phyloP scores from a whole-genome alignment of 208 protist genomes.

The Leishmania turanica region DNA sequence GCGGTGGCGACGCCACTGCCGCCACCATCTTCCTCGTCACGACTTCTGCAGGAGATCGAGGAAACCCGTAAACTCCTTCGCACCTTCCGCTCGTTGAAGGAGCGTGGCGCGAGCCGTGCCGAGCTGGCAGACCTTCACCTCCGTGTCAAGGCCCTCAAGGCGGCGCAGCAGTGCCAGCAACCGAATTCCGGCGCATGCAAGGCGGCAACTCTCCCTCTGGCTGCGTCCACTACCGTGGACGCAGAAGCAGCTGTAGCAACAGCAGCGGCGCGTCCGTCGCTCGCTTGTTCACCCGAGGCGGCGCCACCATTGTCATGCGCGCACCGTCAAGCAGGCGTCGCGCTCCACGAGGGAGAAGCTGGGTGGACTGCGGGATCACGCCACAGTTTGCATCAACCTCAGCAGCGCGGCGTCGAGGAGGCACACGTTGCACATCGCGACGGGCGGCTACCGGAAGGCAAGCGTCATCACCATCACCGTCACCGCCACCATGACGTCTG shows the following conservation, averaged over 20 bases:
- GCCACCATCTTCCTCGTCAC: slow-evolving; percentile 3
- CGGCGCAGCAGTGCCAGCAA: slow-evolving; percentile 1
- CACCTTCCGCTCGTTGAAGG: slow-evolving; percentile 42
- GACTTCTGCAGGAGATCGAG: slow-evolving; percentile 43
- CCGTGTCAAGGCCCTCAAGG: slow-evolving; percentile 33
- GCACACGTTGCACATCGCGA: not conserved
- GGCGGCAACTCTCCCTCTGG: not conserved
- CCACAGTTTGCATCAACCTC: not conserved
- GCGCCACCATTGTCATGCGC: not conserved
- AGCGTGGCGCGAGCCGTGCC: slow-evolving; percentile 35
- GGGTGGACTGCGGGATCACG: not conserved
- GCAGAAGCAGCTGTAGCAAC: not conserved
- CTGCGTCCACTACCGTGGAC: not conserved
- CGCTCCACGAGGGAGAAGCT: not conserved
- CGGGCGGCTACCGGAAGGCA: not conserved
- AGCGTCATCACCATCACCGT: not conserved
- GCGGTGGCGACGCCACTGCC: not conserved
- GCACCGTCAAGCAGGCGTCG: not conserved
- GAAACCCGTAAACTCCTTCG: slow-evolving; percentile 43
- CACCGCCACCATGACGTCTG: not conserved
- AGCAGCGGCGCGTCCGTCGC: not conserved
- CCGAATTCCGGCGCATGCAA: not conserved
- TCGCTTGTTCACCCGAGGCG: not conserved
- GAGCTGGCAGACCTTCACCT: slow-evolving; percentile 30
- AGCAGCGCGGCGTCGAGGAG: not conserved